phyloP scores from a whole-genome alignment of 768 basidiomycete genomes.

The Paxillus rubicundulus region DNA sequence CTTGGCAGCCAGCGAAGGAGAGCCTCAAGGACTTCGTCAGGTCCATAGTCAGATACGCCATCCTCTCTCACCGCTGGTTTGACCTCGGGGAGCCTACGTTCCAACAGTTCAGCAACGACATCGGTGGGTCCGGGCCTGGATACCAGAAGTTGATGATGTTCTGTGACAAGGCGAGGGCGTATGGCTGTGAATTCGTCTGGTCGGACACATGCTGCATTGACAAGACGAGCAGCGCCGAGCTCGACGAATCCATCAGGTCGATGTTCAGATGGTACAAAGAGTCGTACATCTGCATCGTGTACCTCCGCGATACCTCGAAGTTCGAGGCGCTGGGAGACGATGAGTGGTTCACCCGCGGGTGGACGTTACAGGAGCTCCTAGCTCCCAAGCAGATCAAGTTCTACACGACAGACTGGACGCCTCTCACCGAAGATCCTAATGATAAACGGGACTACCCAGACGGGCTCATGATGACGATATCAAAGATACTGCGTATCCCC shows the following conservation, averaged over 20 bases:
- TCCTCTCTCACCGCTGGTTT: conserved; percentile 6
- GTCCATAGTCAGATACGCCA: neutral
- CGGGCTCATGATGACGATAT: conserved; percentile 3
- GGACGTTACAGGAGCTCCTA: conserved; percentile 13
- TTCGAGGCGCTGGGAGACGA: neutral
- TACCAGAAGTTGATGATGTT: neutral
- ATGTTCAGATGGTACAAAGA: conserved; percentile 16
- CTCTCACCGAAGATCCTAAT: conserved; percentile 1
- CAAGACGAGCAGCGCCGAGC: conserved; percentile 9
- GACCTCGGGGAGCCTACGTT: neutral
- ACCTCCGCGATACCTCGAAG: conserved; percentile 1
- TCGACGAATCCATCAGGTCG: conserved; percentile 12
- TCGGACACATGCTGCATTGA: conserved; percentile 10
- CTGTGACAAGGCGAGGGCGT: neutral
- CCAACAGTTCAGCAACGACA: neutral
- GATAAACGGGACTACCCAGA: conserved; percentile 1
- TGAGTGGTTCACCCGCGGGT: conserved; percentile 20
- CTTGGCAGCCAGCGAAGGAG: neutral
- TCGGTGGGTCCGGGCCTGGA: neutral
- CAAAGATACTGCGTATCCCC: conserved; percentile 3
- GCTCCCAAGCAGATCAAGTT: conserved; percentile 17
- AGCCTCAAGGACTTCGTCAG: neutral
- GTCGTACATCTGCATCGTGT: conserved; percentile 8
- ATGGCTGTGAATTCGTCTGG: conserved; percentile 5
- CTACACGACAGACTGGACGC: conserved; percentile 12